Evolutionary conservation across 148 eudicot genomes (phyloP), one percentile per base, ranked within the genome.

Genomic region (Heliamphora exappendiculata): DNA sequence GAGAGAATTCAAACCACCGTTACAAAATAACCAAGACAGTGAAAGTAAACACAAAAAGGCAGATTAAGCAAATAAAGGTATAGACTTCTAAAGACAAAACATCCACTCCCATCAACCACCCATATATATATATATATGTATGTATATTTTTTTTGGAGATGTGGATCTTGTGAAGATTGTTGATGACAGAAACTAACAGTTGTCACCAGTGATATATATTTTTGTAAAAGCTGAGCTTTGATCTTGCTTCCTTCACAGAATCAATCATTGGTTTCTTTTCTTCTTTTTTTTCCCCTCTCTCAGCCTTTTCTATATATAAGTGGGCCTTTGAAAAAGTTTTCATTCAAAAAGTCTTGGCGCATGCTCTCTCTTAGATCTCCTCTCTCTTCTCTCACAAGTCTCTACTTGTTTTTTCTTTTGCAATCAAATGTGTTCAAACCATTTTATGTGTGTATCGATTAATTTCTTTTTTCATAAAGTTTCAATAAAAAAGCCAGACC

Each of bases 101-200:
- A 81, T 73, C 83, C 54, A 76, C 81, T 76, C 50, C 31, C n/a
- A n/a, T n/a, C 68, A 34, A 0, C 60, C 60, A 19, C 60, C 60
- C 22, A 55, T 20, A n/a, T n/a, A n/a, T n/a, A n/a, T n/a, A n/a
- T n/a, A n/a, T n/a, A n/a, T n/a, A n/a, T n/a, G n/a, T n/a, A n/a
- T n/a, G n/a, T n/a, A n/a, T n/a, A n/a, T n/a, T n/a, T n/a, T n/a
- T n/a, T n/a, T n/a, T n/a, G n/a, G n/a, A n/a, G 80, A 78, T 85
- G 80, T 77, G 80, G 83, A 87, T 88, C 85, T 86, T 75, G 73
- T 79, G 85, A 81, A 82, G 89, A 81, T 80, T 70, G 76, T 64
- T 62, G 62, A 83, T 70, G 87, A 82, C 84, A 82, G 80, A 65
- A 83, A 66, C 79, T 60, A 80, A 89, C 93, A 93, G 92, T 89